Evolutionary conservation across 2,329 filamentous ascomycete genomes (phyloP).

Genomic region (Phaeosphaeria sp.): DNA sequence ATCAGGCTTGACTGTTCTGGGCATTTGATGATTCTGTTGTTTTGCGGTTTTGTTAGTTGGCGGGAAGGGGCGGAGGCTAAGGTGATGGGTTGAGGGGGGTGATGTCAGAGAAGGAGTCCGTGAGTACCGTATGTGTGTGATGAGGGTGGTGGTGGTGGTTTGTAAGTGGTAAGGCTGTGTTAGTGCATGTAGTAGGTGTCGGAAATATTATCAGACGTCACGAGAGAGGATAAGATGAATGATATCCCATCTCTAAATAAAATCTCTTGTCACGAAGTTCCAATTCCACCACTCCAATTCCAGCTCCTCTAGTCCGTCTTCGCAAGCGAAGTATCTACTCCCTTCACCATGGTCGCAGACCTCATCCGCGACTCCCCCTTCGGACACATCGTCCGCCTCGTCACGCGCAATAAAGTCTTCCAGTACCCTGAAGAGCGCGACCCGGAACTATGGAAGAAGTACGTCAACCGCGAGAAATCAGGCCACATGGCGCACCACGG

Average conservation of each 20-base stretch:
- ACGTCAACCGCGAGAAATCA: conserved; percentile 59
- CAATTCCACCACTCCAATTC: not conserved
- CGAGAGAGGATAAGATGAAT: too few species aligned
- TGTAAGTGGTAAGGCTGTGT: too few species aligned
- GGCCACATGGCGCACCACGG: conserved; percentile 57
- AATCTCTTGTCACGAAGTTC: too few species aligned
- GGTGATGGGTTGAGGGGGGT: not conserved
- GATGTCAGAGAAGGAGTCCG: not conserved
- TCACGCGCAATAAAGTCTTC: conserved; percentile 47
- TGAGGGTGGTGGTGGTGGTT: not conserved
- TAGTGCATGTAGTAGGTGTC: too few species aligned
- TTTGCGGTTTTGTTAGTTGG: not conserved
- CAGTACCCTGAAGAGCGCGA: conserved; percentile 58
- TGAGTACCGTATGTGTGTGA: not conserved
- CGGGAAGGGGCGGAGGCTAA: not conserved
- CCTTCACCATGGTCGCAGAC: conserved; percentile 16
- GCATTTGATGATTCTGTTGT: not conserved
- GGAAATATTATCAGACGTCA: too few species aligned
- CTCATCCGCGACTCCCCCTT: conserved; percentile 31
- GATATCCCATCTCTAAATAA: too few species aligned
- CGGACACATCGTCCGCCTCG: conserved; percentile 51
- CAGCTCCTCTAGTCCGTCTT: not conserved
- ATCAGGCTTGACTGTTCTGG: not conserved
- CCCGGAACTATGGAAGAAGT: conserved; percentile 56
- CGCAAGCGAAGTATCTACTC: not conserved